phyloP scores from a whole-genome alignment of 179 eudicot genomes.

The Heliamphora pulchella region DNA sequence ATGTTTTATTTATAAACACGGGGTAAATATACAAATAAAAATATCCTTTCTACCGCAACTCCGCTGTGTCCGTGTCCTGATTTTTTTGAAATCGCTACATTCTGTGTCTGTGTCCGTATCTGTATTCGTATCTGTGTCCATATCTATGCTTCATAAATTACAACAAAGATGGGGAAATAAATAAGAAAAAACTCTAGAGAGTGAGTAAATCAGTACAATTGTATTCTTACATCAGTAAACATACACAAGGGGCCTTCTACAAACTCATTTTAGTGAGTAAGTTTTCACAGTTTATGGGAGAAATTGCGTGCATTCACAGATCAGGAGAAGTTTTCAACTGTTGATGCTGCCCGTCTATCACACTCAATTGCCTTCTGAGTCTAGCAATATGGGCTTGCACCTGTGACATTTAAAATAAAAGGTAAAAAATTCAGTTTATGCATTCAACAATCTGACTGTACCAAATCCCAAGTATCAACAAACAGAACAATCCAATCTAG shows the following conservation, averaged over 20 bases:
- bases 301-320: conserved; percentile 26
- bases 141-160: not conserved
- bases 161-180: not conserved
- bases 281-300: not conserved
- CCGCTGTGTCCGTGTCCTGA: no score
- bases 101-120: no score
- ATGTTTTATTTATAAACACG: no score
- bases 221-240: not conserved
- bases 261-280: conserved; percentile 2
- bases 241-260: not conserved
- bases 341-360: conserved; percentile 67
- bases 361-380: conserved; percentile 67
- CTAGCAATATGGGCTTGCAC: conserved; percentile 85
- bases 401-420: conserved; percentile 23
- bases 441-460: not conserved
- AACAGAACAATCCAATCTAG: not conserved
- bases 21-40: no score
- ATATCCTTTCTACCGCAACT: no score
- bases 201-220: not conserved
- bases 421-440: not conserved
- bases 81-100: no score
- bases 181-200: not conserved
- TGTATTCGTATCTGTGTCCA: no score
- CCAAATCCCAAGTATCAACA: not conserved
- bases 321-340: conserved; percentile 49